A percentile compares a stretch with the other conserved stretches of the same genome.
Conservation (phyloP, 306 rosid genomes). For the Cotoneaster glaucophyllus region DNA sequence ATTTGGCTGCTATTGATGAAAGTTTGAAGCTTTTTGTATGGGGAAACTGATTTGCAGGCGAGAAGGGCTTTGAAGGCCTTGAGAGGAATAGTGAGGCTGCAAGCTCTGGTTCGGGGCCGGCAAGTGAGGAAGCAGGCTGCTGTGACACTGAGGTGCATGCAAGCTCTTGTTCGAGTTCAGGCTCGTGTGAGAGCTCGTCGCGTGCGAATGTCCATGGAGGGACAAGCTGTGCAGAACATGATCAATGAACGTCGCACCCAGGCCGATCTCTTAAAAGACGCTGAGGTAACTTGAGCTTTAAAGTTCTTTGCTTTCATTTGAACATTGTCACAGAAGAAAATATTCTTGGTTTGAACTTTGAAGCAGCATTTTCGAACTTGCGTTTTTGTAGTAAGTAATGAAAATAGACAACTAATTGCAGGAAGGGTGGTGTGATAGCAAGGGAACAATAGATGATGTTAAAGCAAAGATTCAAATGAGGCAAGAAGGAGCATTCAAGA, state of each 20-base stretch:
- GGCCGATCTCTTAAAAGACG: slow-evolving; percentile 75
- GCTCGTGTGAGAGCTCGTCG: slow-evolving; percentile 93
- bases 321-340: neutral
- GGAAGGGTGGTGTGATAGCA: slow-evolving; percentile 98
- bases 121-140: slow-evolving; percentile 98
- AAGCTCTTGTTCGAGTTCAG: slow-evolving; percentile 93
- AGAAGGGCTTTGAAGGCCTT: slow-evolving; percentile 94
- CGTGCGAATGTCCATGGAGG: slow-evolving; percentile 85
- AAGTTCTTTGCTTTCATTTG: neutral
- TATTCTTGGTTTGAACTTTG: neutral
- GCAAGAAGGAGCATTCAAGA: slow-evolving; percentile 89
- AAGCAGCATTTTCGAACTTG: neutral
- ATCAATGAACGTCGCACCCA: slow-evolving; percentile 54
- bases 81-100: slow-evolving; percentile 95
- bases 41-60: slow-evolving; percentile 45
- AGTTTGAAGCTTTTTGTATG: neutral
- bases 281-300: slow-evolving; percentile 52
- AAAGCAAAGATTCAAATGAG: slow-evolving; percentile 77
- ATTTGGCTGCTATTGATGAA: neutral
- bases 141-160: slow-evolving; percentile 96
- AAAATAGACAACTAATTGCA: slow-evolving; percentile 8
- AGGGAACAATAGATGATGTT: slow-evolving; percentile 70
- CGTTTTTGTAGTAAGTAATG: neutral
- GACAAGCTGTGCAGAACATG: slow-evolving; percentile 83
- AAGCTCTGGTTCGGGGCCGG: slow-evolving; percentile 88